Evolutionary conservation across 2,329 filamentous ascomycete species (phyloP).

Genomic region (Fusarium nematophilum): DNA sequence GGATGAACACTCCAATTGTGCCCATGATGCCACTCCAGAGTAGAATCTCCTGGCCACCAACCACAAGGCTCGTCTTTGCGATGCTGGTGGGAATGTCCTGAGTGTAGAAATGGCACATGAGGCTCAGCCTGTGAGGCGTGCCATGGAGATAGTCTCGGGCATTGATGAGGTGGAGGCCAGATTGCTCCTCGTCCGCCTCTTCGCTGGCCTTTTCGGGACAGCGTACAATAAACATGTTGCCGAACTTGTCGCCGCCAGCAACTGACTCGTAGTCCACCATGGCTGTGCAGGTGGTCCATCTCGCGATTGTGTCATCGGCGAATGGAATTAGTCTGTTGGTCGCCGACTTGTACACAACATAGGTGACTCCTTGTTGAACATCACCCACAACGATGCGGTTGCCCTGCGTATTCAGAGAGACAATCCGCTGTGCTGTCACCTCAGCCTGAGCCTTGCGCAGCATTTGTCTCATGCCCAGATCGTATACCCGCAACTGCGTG

Average conservation of each 20-base stretch:
- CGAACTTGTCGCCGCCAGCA: slow-evolving; percentile 96
- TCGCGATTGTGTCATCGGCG: slow-evolving; percentile 86
- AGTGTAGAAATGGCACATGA: slow-evolving; percentile 89
- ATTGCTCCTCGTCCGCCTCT: slow-evolving; percentile 91
- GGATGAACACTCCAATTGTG: slow-evolving; percentile 91
- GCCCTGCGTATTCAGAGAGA: slow-evolving; percentile 88
- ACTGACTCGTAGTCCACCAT: slow-evolving; percentile 99
- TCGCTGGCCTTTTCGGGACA: slow-evolving; percentile 87
- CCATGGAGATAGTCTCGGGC: slow-evolving; percentile 92
- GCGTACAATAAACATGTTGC: slow-evolving; percentile 92
- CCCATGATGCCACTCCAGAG: slow-evolving; percentile 96
- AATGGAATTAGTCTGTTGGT: slow-evolving; percentile 95
- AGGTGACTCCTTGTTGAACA: slow-evolving; percentile 90
- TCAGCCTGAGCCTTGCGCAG: slow-evolving; percentile 90
- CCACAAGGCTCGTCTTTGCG: slow-evolving; percentile 87
- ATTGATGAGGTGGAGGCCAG: slow-evolving; percentile 90
- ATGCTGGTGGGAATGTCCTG: slow-evolving; percentile 94
- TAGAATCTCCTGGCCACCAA: slow-evolving; percentile 90
- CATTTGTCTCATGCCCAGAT: slow-evolving; percentile 91
- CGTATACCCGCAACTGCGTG: slow-evolving; percentile 85
- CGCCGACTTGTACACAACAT: slow-evolving; percentile 91
- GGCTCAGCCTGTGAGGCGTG: slow-evolving; percentile 82
- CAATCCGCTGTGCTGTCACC: slow-evolving; percentile 84
- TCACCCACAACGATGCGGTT: slow-evolving; percentile 93
- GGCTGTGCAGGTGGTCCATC: slow-evolving; percentile 89